These are phyloP conservation scores for Simplicillium aogashimaense DNA, from an alignment of 2,329 filamentous ascomycete species.

Conservation along the genomic window DNA sequence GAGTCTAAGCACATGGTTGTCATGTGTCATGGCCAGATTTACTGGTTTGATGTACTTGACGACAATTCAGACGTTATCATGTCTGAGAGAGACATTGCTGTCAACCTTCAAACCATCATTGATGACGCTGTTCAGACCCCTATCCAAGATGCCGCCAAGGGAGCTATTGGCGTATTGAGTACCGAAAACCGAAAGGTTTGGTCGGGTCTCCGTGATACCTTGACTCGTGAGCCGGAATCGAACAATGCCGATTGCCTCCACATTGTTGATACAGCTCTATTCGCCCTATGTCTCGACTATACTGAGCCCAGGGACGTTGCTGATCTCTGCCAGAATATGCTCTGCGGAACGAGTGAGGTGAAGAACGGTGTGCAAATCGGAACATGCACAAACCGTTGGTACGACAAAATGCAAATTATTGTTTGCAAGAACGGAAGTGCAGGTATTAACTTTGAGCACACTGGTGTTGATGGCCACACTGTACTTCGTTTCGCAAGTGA, in stretches of 20 bases:
- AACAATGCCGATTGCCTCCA: conserved; percentile 95
- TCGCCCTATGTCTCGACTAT: conserved; percentile 86
- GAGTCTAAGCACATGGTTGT: conserved; percentile 90
- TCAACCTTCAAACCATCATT: conserved; percentile 87
- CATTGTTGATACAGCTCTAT: conserved; percentile 90
- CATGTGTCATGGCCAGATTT: conserved; percentile 89
- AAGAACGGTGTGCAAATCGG: conserved; percentile 92
- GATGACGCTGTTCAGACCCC: conserved; percentile 84
- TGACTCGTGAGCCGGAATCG: conserved; percentile 76
- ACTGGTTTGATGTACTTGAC: conserved; percentile 97
- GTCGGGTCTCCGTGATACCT: conserved; percentile 81
- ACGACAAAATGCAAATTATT: conserved; percentile 97
- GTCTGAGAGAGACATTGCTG: conserved; percentile 84
- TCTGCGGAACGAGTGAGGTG: conserved; percentile 87
- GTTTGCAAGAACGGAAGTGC: conserved; percentile 98
- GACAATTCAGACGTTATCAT: conserved; percentile 93
- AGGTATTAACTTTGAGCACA: conserved; percentile 98
- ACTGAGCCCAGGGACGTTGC: conserved; percentile 73
- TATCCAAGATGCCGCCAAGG: conserved; percentile 91
- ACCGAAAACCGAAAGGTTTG: conserved; percentile 95
- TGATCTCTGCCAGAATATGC: conserved; percentile 95
- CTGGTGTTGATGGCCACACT: conserved; percentile 93
- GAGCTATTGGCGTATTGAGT: conserved; percentile 83
- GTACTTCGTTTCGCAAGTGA: conserved; percentile 94
- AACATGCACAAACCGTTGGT: conserved; percentile 97